phyloP scores from a whole-genome alignment of 2,329 filamentous ascomycete genomes.

The Ophiostoma australiae region DNA sequence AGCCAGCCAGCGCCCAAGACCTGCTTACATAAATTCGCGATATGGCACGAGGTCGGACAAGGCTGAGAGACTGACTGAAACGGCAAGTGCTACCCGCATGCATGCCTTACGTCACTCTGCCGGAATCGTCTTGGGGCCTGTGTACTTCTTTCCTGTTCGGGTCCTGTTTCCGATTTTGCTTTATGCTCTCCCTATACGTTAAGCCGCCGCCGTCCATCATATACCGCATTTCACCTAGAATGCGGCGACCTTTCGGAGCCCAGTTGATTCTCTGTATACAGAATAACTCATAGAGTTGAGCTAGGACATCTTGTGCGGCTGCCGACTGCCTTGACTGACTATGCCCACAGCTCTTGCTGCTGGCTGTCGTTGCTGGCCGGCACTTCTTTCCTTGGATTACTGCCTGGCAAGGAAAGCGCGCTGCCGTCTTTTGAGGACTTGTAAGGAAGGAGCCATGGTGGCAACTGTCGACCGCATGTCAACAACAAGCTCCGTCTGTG shows the following conservation, averaged over 20 bases:
- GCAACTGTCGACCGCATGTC: not conserved
- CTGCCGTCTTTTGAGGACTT: not conserved
- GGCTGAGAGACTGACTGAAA: not conserved
- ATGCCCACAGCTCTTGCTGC: not conserved
- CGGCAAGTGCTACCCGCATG: not conserved
- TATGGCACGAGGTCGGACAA: not conserved
- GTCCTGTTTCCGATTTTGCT: not conserved
- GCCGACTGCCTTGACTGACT: not conserved
- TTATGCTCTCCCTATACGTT: not conserved
- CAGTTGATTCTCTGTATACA: not conserved
- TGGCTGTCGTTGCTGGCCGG: not conserved
- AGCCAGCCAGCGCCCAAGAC: not conserved
- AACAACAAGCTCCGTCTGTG: not conserved
- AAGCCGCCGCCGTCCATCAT: not conserved
- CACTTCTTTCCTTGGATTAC: not conserved
- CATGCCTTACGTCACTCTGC: slow-evolving; percentile 2
- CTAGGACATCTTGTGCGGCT: not conserved
- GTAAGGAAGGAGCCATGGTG: not conserved
- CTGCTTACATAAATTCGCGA: not conserved
- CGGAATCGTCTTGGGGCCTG: not conserved
- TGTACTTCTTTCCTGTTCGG: slow-evolving; percentile 5
- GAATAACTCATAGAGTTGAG: not conserved
- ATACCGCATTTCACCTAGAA: not conserved
- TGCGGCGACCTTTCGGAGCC: not conserved
- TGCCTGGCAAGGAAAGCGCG: not conserved